These are phyloP conservation scores for Populus simonii DNA, from an alignment of 345 rosid genomes.

Conservation along the genomic window DNA sequence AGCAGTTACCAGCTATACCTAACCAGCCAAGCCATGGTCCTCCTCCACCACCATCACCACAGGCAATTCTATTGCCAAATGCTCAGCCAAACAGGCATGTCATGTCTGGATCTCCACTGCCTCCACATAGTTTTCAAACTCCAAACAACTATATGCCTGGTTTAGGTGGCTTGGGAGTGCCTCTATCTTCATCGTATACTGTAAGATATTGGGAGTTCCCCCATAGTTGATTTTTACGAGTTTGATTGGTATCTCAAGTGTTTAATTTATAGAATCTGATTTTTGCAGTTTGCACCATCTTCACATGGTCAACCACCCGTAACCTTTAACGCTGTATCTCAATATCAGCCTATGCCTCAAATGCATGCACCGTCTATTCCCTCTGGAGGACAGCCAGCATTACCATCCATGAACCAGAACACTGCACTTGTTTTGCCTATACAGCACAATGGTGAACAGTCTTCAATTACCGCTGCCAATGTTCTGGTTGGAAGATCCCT, in stretches of 20 bases:
- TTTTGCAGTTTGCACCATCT: conserved; percentile 61
- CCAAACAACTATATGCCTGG: conserved; percentile 48
- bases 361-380: conserved; percentile 46
- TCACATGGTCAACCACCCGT: conserved; percentile 50
- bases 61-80: conserved; percentile 44
- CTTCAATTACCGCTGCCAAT: conserved; percentile 34
- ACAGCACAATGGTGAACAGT: conserved; percentile 46
- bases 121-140: conserved; percentile 52
- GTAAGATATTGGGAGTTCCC: conserved; percentile 42
- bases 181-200: conserved; percentile 56
- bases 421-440: conserved; percentile 34
- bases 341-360: conserved; percentile 52
- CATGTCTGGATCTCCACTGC: conserved; percentile 46
- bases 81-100: conserved; percentile 49
- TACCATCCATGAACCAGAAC: conserved; percentile 41
- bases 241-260: conserved; percentile 13
- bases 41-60: conserved; percentile 42
- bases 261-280: conserved; percentile 14
- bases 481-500: conserved; percentile 36
- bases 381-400: conserved; percentile 46
- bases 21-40: conserved; percentile 54
- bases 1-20: conserved; percentile 59
- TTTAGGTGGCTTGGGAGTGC: conserved; percentile 51
- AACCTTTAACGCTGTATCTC: conserved; percentile 35
- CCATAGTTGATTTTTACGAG: conserved; percentile 9